Evolutionary conservation across 768 basidiomycete species (phyloP).

Genomic region (Suillus lakei): DNA sequence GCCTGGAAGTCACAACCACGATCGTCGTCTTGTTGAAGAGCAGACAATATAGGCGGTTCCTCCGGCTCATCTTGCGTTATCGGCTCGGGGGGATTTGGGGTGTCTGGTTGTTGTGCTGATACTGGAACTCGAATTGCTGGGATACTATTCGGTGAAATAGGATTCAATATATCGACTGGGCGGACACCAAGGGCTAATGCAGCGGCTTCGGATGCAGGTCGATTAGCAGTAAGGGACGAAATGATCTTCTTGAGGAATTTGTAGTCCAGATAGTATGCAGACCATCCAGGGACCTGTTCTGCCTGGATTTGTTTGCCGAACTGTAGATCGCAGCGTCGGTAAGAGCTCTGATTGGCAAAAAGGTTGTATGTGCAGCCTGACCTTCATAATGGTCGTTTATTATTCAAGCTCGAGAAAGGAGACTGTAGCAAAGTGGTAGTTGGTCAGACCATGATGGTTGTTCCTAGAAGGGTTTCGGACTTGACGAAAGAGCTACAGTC

Average conservation of each 20-base stretch:
- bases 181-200: conserved; percentile 83
- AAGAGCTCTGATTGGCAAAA: conserved; percentile 1
- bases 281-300: conserved; percentile 98
- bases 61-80: conserved; percentile 44
- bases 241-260: conserved; percentile 99
- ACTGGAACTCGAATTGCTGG: conserved; percentile 29
- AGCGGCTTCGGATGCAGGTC: conserved; percentile 89
- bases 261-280: conserved; percentile 94
- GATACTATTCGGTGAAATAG: conserved; percentile 32
- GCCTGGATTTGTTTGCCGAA: conserved; percentile 98
- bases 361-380: conserved; percentile 15
- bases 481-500: too few relatives aligned
- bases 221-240: conserved; percentile 88
- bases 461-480: conserved; percentile 18
- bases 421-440: conserved; percentile 14
- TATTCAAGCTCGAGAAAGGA: conserved; percentile 6
- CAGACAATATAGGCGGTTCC: conserved; percentile 63
- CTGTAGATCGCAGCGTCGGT: conserved; percentile 45
- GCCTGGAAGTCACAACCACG: conserved; percentile 88
- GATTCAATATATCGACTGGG: conserved; percentile 56
- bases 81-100: conserved; percentile 15
- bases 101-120: conserved; percentile 33
- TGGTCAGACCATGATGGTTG: conserved; percentile 33
- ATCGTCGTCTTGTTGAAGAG: conserved; percentile 68
- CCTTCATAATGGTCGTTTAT: conserved; percentile 36